Base-by-base conservation (phyloP, 2,329 filamentous ascomycete genomes). In the Xylaria sp. region DNA sequence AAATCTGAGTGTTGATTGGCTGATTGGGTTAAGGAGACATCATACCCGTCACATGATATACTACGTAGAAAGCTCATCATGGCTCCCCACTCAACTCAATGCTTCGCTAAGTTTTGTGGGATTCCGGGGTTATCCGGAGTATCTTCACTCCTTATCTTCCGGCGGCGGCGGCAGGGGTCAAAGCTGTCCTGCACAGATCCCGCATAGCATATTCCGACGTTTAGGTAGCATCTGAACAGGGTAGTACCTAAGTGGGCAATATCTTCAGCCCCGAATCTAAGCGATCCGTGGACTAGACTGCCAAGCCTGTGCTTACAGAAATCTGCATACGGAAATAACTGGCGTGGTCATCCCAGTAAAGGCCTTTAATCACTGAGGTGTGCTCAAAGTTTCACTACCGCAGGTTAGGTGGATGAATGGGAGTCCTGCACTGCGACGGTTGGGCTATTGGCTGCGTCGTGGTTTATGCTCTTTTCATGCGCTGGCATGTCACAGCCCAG, bases 231-330 rank as follows among this genome's bases (percentile, higher is more conserved):
- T 62, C 32, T 52, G 13, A 43, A 43, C 43, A 43, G 58, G 58
- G 58, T 41, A 52, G 30, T 59, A n/a, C n/a, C n/a, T n/a, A 23
- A 39, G 53, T 53, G 32, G 56, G 48, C 45, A 60, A 46, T 65
- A 55, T 41, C 36, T 66, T 66, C 59, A 66, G 59, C 64, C 64
- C 64, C 64, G 58, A 63, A 59, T 66, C 34, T 63, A 63, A 66
- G 45, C 59, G 59, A 63, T 18, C 63, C 60, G 57, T 50, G 55
- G 56, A 39, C n/a, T 36, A 41, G 46, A 46, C 39, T 30, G 53
- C 59, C 59, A 63, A 63, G 59, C 25, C 25, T 63, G 32, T 53
- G 30, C 45, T 52, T 56, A 25, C 36, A 60, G 56, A 41, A 56
- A 12, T 46, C 55, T 65, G 45, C 50, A 66, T 66, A 50, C 57